Percentiles rank a stretch among this genome's conserved stretches.
phyloP scores from a whole-genome alignment of 164 flowering plant species.

The Vitis labrusca region DNA sequence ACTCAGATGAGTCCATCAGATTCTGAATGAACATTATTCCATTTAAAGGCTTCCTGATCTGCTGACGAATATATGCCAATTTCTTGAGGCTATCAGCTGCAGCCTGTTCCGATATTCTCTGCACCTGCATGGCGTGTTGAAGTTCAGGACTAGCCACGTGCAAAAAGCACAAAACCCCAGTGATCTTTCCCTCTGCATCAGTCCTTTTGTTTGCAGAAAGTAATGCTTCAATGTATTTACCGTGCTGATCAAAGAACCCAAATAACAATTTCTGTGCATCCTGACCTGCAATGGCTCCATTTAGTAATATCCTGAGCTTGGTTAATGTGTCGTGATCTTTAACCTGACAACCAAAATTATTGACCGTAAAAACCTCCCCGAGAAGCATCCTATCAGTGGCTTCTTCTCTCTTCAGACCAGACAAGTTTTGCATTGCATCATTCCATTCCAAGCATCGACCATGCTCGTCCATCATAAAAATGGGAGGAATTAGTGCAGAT shows the following conservation, averaged over 20 bases:
- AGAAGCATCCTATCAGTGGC: constrained; percentile 52
- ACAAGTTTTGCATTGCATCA: constrained; percentile 62
- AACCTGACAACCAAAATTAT: constrained; percentile 53
- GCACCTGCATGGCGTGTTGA: constrained; percentile 64
- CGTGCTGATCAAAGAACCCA: constrained; percentile 53
- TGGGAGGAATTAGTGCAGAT: constrained; percentile 72
- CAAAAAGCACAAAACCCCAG: constrained; percentile 68
- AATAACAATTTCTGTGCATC: constrained; percentile 55
- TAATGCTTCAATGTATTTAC: constrained; percentile 59
- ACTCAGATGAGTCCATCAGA: constrained; percentile 50
- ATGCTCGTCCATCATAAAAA: constrained; percentile 61
- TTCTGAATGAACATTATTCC: constrained; percentile 51
- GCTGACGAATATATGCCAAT: constrained; percentile 56
- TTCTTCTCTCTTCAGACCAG: constrained; percentile 66
- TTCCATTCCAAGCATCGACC: constrained; percentile 81
- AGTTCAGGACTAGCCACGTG: constrained; percentile 80
- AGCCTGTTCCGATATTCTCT: constrained; percentile 65
- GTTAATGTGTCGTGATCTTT: constrained; percentile 71
- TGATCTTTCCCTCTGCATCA: constrained; percentile 53
- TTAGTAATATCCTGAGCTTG: constrained; percentile 55
- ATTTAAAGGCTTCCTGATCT: constrained; percentile 54
- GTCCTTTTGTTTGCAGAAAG: constrained; percentile 58
- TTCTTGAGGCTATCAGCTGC: constrained; percentile 51
- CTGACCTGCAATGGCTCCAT: constrained; percentile 53
- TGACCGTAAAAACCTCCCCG: constrained; percentile 70